These are phyloP conservation scores for Microcera coccophila DNA, from an alignment of 2,329 filamentous ascomycete species.

Conservation along the genomic window DNA sequence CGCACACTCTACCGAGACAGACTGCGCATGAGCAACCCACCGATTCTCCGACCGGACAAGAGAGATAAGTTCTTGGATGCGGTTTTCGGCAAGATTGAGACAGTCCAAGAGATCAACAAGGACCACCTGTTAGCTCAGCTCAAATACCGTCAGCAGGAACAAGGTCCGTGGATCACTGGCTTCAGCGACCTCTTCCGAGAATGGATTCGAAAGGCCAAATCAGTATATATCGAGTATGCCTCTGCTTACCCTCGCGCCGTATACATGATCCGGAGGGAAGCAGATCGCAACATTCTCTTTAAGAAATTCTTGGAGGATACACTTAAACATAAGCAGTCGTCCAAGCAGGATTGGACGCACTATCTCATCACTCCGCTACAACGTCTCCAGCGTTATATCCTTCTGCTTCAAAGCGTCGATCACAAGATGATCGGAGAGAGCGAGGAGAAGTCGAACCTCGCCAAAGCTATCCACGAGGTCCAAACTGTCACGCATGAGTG, in stretches of 20 bases:
- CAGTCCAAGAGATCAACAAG: slow-evolving; percentile 85
- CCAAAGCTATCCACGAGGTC: slow-evolving; percentile 85
- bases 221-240: slow-evolving; percentile 88
- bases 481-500: slow-evolving; percentile 85
- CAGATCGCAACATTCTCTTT: slow-evolving; percentile 81
- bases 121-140: slow-evolving; percentile 88
- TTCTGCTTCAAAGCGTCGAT: slow-evolving; percentile 77
- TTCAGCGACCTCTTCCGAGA: slow-evolving; percentile 98
- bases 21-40: slow-evolving; percentile 66
- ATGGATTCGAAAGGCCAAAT: slow-evolving; percentile 92
- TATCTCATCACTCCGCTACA: slow-evolving; percentile 93
- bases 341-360: slow-evolving; percentile 87
- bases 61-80: slow-evolving; percentile 74
- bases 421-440: slow-evolving; percentile 79
- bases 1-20: slow-evolving; percentile 81
- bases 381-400: slow-evolving; percentile 81
- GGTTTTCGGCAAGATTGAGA: slow-evolving; percentile 88
- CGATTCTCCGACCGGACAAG: slow-evolving; percentile 75
- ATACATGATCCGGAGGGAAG: slow-evolving; percentile 78
- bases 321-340: slow-evolving; percentile 71
- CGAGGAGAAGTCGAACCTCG: slow-evolving; percentile 83
- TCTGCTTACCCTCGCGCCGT: slow-evolving; percentile 79
- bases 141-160: slow-evolving; percentile 94
- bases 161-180: slow-evolving; percentile 88
- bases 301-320: slow-evolving; percentile 78